Evolutionary conservation across 139 green algal species (phyloP).

Genomic region (Coccomyxa sp.): DNA sequence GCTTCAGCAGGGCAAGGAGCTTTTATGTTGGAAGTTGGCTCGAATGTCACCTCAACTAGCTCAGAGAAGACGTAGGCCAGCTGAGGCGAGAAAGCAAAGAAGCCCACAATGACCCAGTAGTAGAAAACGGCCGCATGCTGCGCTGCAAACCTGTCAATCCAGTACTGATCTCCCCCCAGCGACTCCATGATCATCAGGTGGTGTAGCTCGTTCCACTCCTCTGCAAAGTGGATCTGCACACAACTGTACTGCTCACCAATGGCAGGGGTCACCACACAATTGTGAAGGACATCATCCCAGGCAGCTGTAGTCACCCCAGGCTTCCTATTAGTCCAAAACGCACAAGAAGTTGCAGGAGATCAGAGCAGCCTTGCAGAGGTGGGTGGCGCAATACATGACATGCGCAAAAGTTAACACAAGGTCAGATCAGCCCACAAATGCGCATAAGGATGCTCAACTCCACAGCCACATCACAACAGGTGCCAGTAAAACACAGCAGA

Average conservation of each 20-base stretch:
- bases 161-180: constrained; percentile 87
- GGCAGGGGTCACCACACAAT: not conserved
- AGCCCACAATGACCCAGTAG: constrained; percentile 78
- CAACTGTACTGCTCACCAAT: not conserved
- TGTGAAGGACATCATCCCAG: not conserved
- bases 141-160: constrained; percentile 85
- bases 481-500: too few species aligned
- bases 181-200: constrained; percentile 91
- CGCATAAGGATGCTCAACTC: too few species aligned
- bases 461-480: too few species aligned
- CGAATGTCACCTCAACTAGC: constrained; percentile 63
- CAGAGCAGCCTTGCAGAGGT: too few species aligned
- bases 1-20: too few species aligned
- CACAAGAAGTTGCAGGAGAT: too few species aligned
- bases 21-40: too few species aligned
- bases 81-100: constrained; percentile 72
- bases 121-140: constrained; percentile 86
- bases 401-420: too few species aligned
- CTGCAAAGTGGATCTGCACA: constrained; percentile 77
- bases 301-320: too few species aligned
- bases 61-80: constrained; percentile 93
- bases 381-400: too few species aligned
- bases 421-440: too few species aligned
- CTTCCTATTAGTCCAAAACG: too few species aligned
- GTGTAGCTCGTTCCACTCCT: constrained; percentile 96